phyloP scores from a whole-genome alignment of 2,329 filamentous ascomycete genomes.

The Fusarium nurragi region DNA sequence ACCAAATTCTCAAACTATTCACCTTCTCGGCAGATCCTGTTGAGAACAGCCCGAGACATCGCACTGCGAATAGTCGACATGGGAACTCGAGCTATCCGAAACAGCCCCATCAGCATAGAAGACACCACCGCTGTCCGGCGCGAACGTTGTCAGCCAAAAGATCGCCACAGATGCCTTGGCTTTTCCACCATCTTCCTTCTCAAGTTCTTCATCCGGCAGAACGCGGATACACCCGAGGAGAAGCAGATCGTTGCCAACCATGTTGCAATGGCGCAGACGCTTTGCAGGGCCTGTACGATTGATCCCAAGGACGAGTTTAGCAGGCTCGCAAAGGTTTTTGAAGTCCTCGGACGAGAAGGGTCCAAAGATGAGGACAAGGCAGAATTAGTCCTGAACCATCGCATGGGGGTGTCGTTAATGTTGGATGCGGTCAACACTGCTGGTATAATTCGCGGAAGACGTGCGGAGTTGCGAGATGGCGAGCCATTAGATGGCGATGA shows the following conservation, averaged over 20 bases:
- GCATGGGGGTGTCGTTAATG: constrained; percentile 29
- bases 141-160: constrained; percentile 26
- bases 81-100: neutral
- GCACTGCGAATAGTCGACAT: constrained; percentile 27
- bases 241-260: constrained; percentile 23
- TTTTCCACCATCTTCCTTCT: constrained; percentile 35
- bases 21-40: constrained; percentile 19
- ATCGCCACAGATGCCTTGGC: constrained; percentile 22
- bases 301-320: constrained; percentile 25
- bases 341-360: constrained; percentile 7
- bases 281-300: constrained; percentile 13
- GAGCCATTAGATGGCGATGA: neutral
- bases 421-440: constrained; percentile 23
- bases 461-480: constrained; percentile 7
- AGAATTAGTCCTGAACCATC: constrained; percentile 16
- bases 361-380: neutral
- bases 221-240: constrained; percentile 3
- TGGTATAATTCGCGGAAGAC: constrained; percentile 18
- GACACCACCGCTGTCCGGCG: neutral
- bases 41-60: constrained; percentile 11
- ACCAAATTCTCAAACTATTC: constrained; percentile 8
- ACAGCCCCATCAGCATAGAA: neutral
- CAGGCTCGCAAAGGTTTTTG: constrained; percentile 18
- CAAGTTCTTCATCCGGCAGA: constrained; percentile 26
- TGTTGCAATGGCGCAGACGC: constrained; percentile 14